Base-by-base conservation (phyloP, 208 protist genomes). In the Wallacemonas sp. region DNA sequence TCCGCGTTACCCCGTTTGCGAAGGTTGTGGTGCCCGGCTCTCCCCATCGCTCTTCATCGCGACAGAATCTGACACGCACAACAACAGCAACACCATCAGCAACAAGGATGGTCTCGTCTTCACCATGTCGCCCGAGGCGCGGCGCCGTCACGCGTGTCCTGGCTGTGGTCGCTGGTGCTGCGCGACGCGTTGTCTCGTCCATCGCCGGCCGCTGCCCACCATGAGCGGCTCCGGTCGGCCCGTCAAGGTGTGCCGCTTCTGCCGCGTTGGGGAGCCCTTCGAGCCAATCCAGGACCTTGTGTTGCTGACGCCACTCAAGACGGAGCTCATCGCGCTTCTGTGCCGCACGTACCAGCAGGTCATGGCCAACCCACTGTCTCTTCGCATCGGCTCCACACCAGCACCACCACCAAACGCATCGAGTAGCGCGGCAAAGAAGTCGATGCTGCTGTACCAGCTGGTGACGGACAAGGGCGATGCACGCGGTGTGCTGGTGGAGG, bases 281-380 rank as follows among this genome's bases (percentile, higher is more conserved):
- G 85, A 93, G 64, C 58, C 80, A 17, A 64, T 87, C 21, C 81
- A 90, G 61, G 89, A 95, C 63, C 30, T 93, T 14, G 78, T 95
- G 36, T 54, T 95, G 30, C 54, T 80, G 17, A 91, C 74, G 0
- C 61, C 62, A 1, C 72, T 78, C 75, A 87, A 83, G 57, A 93
- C 86, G 8, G 89, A 95, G 56, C 71, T 95, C 6, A 75, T 62
- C 11, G 86, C 79, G 11, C 44, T 83, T 17, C 63, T 93, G 30
- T 76, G 80, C 38, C 65, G 68, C 34, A 56, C 65, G 43, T 91
- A 92, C 72, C 72, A 78, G 23, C 64, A 85, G 60, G 62, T 73
- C 48, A 95, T 91, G 81, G 76, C 76, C 67, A 83, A 80, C 54
- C 71, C 76, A 8, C 29, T 92, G 21, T 78, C 85, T 0, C 23